Conservation (phyloP, 768 basidiomycete species). For the Hericium alpestre region DNA sequence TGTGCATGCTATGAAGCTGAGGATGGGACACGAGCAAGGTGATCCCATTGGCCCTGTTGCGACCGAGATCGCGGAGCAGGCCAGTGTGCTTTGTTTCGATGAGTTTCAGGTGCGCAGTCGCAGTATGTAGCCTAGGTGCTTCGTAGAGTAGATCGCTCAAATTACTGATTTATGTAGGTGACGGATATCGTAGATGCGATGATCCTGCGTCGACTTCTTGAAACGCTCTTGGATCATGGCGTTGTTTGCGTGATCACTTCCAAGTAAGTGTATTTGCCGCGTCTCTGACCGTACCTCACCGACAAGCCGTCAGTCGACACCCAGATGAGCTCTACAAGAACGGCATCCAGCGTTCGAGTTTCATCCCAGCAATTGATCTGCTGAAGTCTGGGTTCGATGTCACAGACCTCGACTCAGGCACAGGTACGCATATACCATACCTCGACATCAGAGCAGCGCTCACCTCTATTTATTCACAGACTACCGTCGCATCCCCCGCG, state of each 20-base stretch:
- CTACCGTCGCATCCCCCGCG: conserved; percentile 88
- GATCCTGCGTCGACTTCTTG: conserved; percentile 86
- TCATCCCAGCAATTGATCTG: conserved; percentile 89
- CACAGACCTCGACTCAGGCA: conserved; percentile 90
- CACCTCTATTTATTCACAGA: conserved; percentile 34
- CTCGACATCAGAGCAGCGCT: not conserved
- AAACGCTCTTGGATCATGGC: conserved; percentile 76
- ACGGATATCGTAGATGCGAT: conserved; percentile 98
- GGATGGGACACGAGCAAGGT: conserved; percentile 32
- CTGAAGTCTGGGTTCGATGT: conserved; percentile 81
- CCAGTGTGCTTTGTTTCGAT: conserved; percentile 86
- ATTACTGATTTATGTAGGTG: conserved; percentile 42
- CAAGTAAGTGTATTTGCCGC: conserved; percentile 52
- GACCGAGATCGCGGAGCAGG: conserved; percentile 73
- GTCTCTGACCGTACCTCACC: not conserved
- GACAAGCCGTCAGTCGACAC: conserved; percentile 57
- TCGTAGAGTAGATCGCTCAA: not conserved
- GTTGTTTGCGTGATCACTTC: conserved; percentile 95
- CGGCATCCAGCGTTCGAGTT: conserved; percentile 91
- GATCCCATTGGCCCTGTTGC: conserved; percentile 87
- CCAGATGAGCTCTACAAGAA: conserved; percentile 98
- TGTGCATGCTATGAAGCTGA: conserved; percentile 65
- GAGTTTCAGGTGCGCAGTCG: conserved; percentile 84
- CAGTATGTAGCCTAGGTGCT: not conserved
- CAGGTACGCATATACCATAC: conserved; percentile 39